A percentile compares a stretch with the other conserved stretches of the same genome.
Conservation (phyloP, 2,329 filamentous ascomycete genomes). For the Trichoderma breve region DNA sequence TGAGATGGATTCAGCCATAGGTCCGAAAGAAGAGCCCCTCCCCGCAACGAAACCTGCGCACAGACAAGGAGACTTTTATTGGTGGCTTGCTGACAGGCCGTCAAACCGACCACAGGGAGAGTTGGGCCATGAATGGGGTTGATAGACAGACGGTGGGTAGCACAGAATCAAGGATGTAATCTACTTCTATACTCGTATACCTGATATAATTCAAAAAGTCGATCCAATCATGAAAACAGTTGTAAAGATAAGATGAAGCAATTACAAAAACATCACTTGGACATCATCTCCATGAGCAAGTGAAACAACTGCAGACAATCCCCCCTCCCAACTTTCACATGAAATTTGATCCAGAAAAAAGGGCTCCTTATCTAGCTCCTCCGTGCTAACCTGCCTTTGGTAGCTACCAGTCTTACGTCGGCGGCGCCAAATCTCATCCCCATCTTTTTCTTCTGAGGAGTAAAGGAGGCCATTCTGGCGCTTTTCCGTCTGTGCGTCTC, state of each 20-base stretch:
- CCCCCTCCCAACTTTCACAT: background rate
- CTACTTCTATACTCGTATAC: too few relatives aligned
- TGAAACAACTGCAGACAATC: background rate
- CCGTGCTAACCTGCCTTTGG: background rate
- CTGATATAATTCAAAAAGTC: background rate
- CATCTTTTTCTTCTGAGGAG: background rate
- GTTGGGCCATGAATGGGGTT: background rate
- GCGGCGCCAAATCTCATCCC: slow-evolving; percentile 8
- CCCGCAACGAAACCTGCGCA: background rate
- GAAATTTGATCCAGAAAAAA: background rate
- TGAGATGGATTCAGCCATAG: background rate
- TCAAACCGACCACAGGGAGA: background rate
- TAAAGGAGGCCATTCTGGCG: background rate
- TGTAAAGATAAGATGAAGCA: background rate
- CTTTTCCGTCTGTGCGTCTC: background rate
- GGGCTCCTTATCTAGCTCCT: background rate
- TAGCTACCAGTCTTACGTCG: slow-evolving; percentile 14
- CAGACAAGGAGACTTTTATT: background rate
- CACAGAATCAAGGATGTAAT: background rate
- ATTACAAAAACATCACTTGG: background rate
- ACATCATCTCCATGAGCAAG: background rate
- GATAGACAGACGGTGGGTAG: background rate
- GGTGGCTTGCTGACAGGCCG: slow-evolving; percentile 16
- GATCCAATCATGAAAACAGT: background rate
- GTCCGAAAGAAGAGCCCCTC: background rate